A percentile compares a stretch with the other conserved stretches of the same genome.
These are phyloP conservation scores for Cercospora sp. DNA, from an alignment of 2,329 filamentous ascomycete genomes.

Conservation along the genomic window DNA sequence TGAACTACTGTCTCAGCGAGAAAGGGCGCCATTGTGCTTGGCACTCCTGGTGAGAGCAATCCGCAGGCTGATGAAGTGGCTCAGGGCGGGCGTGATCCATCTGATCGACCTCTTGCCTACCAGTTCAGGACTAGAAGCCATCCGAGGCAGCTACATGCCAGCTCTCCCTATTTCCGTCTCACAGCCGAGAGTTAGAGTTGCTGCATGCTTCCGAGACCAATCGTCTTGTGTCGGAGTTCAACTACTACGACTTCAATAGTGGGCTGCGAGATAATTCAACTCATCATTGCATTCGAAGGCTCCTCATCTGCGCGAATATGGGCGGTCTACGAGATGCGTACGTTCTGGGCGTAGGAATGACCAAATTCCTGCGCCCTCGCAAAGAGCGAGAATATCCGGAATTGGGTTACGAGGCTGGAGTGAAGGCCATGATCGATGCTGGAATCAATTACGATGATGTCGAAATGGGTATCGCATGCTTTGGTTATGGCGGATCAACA, in stretches of 20 bases:
- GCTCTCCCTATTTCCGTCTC: not conserved
- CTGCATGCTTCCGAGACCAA: not conserved
- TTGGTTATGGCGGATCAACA: conserved; percentile 94
- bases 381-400: conserved; percentile 48
- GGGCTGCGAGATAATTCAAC: not conserved
- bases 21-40: too few species aligned
- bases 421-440: conserved; percentile 79
- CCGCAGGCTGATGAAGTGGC: too few species aligned
- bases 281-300: not conserved
- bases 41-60: too few species aligned
- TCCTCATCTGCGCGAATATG: not conserved
- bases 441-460: conserved; percentile 96
- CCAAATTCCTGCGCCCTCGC: conserved; percentile 91
- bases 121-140: not conserved
- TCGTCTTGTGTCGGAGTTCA: not conserved
- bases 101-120: not conserved
- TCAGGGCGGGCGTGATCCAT: not conserved
- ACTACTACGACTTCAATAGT: too few species aligned
- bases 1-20: too few species aligned
- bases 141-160: not conserved
- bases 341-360: conserved; percentile 96
- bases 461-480: conserved; percentile 90
- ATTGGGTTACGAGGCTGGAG: conserved; percentile 85
- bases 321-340: conserved; percentile 49
- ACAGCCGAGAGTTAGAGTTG: not conserved